phyloP scores from a whole-genome alignment of 345 rosid species.

The Pistacia integerrima region DNA sequence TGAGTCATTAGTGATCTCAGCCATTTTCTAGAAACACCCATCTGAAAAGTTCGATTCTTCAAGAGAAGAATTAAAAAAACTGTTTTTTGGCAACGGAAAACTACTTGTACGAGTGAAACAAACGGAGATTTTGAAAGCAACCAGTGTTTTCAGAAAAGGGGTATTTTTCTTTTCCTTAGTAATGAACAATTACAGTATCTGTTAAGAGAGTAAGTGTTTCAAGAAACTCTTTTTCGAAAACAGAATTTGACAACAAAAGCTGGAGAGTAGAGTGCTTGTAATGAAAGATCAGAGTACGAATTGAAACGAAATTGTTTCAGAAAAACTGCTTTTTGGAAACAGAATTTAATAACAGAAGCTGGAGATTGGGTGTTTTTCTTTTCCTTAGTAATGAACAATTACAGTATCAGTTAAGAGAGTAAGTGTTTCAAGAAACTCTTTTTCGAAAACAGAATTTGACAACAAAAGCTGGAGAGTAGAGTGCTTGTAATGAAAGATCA shows the following conservation, averaged over 20 bases:
- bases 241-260: neutral
- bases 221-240: neutral
- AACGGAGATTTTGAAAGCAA: neutral
- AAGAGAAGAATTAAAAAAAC: neutral
- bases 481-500: too few species aligned
- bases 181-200: too few species aligned
- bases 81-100: neutral
- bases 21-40: constrained; percentile 87
- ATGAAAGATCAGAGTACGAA: too few species aligned
- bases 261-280: neutral
- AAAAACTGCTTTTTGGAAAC: neutral
- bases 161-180: too few species aligned
- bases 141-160: too few species aligned
- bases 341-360: neutral
- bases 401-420: too few species aligned
- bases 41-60: constrained; percentile 19
- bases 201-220: neutral
- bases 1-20: constrained; percentile 56
- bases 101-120: neutral
- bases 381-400: too few species aligned
- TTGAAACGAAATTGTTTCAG: neutral
- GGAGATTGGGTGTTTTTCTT: too few species aligned
- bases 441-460: constrained; percentile 8
- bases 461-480: neutral
- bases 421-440: neutral